Percentiles rank a stretch among this genome's conserved stretches.
Conservation (phyloP, 768 basidiomycete genomes). For the Trametes punicea region DNA sequence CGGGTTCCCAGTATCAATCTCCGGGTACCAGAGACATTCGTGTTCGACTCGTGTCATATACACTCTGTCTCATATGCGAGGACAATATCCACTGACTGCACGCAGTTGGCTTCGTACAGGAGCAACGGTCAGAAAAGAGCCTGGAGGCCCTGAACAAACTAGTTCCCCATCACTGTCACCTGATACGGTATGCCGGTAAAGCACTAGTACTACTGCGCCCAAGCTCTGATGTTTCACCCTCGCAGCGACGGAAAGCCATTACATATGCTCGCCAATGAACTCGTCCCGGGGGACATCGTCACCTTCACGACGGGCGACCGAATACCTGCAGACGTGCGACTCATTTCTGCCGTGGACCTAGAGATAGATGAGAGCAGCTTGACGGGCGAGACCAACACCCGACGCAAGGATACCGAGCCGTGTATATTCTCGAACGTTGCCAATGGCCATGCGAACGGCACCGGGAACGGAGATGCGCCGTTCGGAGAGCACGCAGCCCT, state of each 20-base stretch:
- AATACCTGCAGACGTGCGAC: constrained; percentile 88
- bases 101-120: constrained; percentile 90
- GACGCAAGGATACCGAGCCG: constrained; percentile 59
- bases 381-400: constrained; percentile 87
- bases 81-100: not conserved
- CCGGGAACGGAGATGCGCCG: constrained; percentile 15
- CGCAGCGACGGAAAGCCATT: constrained; percentile 56
- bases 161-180: constrained; percentile 94
- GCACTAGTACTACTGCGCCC: not conserved
- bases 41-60: too few species aligned
- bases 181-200: constrained; percentile 51
- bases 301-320: constrained; percentile 90
- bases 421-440: constrained; percentile 42
- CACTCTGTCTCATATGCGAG: too few species aligned
- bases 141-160: constrained; percentile 95
- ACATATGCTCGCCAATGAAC: constrained; percentile 90
- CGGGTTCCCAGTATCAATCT: too few species aligned
- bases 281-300: constrained; percentile 94
- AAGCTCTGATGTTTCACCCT: constrained; percentile 12
- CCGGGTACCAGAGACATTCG: too few species aligned
- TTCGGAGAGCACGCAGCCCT: constrained; percentile 50
- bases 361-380: constrained; percentile 96
- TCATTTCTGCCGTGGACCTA: constrained; percentile 76
- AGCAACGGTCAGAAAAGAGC: constrained; percentile 90
- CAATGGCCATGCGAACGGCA: constrained; percentile 18